Base-by-base conservation (phyloP, 768 basidiomycete genomes). In the Hortiboletus campestris region DNA sequence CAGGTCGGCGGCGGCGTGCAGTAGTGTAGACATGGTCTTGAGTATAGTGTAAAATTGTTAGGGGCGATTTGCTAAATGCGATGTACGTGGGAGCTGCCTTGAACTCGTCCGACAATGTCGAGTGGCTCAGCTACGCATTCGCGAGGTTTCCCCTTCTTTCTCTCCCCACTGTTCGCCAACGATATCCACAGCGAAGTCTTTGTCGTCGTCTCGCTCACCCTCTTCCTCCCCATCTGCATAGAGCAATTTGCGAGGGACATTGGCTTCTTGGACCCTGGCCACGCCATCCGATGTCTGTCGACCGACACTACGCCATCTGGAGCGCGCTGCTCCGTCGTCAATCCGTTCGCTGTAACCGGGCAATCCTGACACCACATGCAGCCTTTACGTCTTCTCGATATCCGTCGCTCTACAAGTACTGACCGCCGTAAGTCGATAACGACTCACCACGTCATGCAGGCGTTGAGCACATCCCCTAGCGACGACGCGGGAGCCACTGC, bases 201-300 rank as follows among this genome's bases (percentile, higher is more conserved):
- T 64, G 88, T 87, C n/a, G 83, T 90, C 46, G 89, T 90, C 16
- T 89, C 86, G 0, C 72, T 94, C 67, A 89, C 89, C 0, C 77
- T 93, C 22, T 92, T 93, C 65, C 78, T 93, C 2, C 90, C 91
- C 3, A 88, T 93, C 61, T 89, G 86, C 67, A 74, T 91, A 9
- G 89, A 90, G 69, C 94, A 95, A 70, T 93, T 94, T 60, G 94
- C 94, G 2, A 74, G 92, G 56, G 92, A 94, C 72, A 91, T 94
- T 68, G 94, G 94, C 0, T 90, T 78, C 63, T 68, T 91, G 2
- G 74, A 86, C 17, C 91, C 91, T 0, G 88, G 88, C 53, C 80
- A 80, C 58, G 80, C 75, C 0, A 58, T 73, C n/a, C 83, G 80
- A 6, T 96, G 94, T 66, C 49, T 63, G 1, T 55, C 72, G 1